Base-by-base conservation (phyloP, 1,284 basidiomycete genomes). In the Ustilago trichophora region DNA sequence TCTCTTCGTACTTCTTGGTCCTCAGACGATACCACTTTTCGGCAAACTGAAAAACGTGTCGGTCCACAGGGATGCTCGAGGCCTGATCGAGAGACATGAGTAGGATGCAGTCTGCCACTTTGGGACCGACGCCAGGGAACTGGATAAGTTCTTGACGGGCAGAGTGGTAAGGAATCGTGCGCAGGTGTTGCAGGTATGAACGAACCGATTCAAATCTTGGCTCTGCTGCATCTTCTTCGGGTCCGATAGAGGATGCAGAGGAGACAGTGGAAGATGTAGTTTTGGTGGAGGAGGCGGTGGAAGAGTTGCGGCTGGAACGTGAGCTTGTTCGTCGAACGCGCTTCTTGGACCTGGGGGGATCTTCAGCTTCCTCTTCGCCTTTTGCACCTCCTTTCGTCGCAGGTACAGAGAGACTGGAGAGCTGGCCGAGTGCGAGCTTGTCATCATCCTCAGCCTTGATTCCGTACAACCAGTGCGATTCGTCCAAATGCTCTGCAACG, bases 1-100 rank as follows among this genome's bases (percentile, higher is more conserved):
- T 66, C 12, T 73, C 68, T 41, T 81, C 78, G 54, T 81, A 81
- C 42, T 58, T 60, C 42, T 75, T 76, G 9, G 63, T 62, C 9
- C 75, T 55, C 21, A 81, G 71, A 7, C 58, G 49, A 45, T 81
- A 81, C 74, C 72, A 76, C n/a, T 65, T 73, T 34, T 73, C 76
- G 0, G 79, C 79, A 42, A 81, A 81, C 16, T 76, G 66, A 38
- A 78, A 81, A 2, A 81, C 79, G 52, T 81, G 79, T 3, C 79
- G 67, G 42, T 81, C 79, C 7, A 81, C 79, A 2, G 79, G 79
- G 27, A 81, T 81, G 43, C 62, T 70, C 3, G 68, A 69, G 3
- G 68, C 56, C 37, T 96, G 93, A 82, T 97, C 92, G 52, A 98
- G 82, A 71, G 92, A 93, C 91, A 98, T 98, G 21, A 99, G 84